Conservation (phyloP, 139 green algal species). For the Pleodorina starrii region DNA sequence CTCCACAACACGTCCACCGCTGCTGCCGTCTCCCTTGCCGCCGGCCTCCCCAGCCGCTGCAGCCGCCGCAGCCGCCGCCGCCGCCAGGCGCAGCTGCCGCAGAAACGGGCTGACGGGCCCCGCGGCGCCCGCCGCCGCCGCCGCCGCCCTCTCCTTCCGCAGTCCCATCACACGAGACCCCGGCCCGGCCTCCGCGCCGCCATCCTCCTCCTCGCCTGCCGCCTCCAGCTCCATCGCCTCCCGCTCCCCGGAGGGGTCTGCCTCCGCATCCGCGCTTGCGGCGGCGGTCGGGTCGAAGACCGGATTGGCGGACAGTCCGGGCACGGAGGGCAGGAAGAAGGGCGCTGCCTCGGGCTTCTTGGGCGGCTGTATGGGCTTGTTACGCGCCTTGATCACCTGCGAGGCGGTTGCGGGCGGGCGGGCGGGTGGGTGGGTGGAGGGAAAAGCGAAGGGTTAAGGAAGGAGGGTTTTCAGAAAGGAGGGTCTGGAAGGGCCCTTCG, state of each 20-base stretch:
- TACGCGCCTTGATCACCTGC: slow-evolving; percentile 90
- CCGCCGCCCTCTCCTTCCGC: not conserved
- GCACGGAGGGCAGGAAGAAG: slow-evolving; percentile 97
- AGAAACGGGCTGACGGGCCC: slow-evolving; percentile 50
- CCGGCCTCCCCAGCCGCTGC: not conserved
- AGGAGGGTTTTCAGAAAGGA: not conserved
- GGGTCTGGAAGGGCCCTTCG: too few relatives aligned
- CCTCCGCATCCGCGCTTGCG: too few relatives aligned
- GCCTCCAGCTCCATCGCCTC: not conserved
- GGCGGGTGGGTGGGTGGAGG: slow-evolving; percentile 66
- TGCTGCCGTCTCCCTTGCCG: not conserved
- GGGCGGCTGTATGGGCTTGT: slow-evolving; percentile 88
- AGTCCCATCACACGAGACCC: not conserved
- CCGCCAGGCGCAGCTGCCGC: slow-evolving; percentile 61
- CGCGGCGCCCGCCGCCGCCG: not conserved
- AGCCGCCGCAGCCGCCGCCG: not conserved
- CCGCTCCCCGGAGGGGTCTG: not conserved
- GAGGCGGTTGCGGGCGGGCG: not conserved
- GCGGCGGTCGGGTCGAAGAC: slow-evolving; percentile 66
- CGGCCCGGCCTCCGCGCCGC: not conserved
- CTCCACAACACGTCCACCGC: not conserved
- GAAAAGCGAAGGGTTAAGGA: not conserved
- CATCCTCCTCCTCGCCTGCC: not conserved
- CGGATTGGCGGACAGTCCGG: slow-evolving; percentile 65
- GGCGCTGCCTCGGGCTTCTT: slow-evolving; percentile 95